Evolutionary conservation across 2,329 filamentous ascomycete species (phyloP).

Genomic region (Penicillium palitans): DNA sequence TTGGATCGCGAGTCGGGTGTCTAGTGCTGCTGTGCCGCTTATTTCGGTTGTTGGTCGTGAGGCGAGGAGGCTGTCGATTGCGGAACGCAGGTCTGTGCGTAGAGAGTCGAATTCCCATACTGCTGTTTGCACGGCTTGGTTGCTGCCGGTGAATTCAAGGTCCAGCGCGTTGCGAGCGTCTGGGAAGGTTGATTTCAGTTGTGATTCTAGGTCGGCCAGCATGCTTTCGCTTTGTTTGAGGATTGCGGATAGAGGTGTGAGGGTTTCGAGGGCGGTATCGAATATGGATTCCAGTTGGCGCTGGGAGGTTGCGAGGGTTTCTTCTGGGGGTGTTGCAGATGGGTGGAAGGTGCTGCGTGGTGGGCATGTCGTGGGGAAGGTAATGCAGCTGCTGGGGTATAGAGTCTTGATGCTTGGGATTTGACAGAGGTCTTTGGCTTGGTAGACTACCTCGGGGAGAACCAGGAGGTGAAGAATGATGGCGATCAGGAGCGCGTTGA

Average conservation of each 20-base stretch:
- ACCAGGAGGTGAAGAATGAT: slow-evolving; percentile 37
- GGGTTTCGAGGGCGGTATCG: slow-evolving; percentile 30
- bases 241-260: slow-evolving; percentile 26
- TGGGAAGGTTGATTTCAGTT: slow-evolving; percentile 31
- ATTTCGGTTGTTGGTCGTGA: slow-evolving; percentile 17
- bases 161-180: slow-evolving; percentile 37
- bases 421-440: slow-evolving; percentile 32
- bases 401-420: slow-evolving; percentile 25
- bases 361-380: slow-evolving; percentile 13
- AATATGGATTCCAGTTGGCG: slow-evolving; percentile 33
- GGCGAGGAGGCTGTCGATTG: slow-evolving; percentile 37
- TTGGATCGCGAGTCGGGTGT: slow-evolving; percentile 33
- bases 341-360: slow-evolving; percentile 8
- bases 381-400: slow-evolving; percentile 34
- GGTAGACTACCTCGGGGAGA: slow-evolving; percentile 38
- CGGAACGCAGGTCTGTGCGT: slow-evolving; percentile 38
- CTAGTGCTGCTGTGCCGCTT: slow-evolving; percentile 22
- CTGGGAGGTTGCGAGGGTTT: slow-evolving; percentile 25
- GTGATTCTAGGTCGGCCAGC: slow-evolving; percentile 30
- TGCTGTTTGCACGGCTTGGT: slow-evolving; percentile 34
- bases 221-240: slow-evolving; percentile 35
- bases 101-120: slow-evolving; percentile 38
- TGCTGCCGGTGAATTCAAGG: slow-evolving; percentile 40
- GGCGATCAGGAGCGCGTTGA: slow-evolving; percentile 32
- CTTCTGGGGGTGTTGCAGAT: slow-evolving; percentile 19